Percentiles rank a stretch among this genome's conserved stretches.
phyloP scores from a whole-genome alignment of 83 land plant species.

The Thuja plicata region DNA sequence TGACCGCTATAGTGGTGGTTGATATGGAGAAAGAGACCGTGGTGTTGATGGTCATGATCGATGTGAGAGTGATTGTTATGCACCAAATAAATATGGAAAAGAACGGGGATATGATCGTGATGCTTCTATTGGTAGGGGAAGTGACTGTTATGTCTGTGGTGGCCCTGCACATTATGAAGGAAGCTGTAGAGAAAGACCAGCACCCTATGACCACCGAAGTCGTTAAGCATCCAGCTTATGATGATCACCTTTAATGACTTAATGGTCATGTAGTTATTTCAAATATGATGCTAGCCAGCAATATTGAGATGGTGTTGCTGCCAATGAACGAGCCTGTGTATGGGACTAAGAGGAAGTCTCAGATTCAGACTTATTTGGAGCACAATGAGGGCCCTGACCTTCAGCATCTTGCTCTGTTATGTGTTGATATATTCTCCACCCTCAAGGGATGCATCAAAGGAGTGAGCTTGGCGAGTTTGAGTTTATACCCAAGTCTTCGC shows the following conservation, averaged over 20 bases:
- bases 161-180: slow-evolving; percentile 37
- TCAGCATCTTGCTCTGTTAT: slow-evolving; percentile 83
- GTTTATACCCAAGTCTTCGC: too few relatives aligned
- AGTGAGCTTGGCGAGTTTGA: slow-evolving; percentile 64
- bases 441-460: slow-evolving; percentile 72
- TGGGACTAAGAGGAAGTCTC: slow-evolving; percentile 88
- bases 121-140: slow-evolving; percentile 28
- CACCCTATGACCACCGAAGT: too few relatives aligned
- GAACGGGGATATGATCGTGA: slow-evolving; percentile 57
- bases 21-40: slow-evolving; percentile 19
- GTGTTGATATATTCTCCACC: slow-evolving; percentile 73
- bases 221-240: too few relatives aligned
- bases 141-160: slow-evolving; percentile 36
- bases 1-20: slow-evolving; percentile 49
- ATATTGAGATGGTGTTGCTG: slow-evolving; percentile 83
- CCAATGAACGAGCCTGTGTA: slow-evolving; percentile 89
- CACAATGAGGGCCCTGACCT: slow-evolving; percentile 91
- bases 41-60: slow-evolving; percentile 37
- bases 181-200: background rate
- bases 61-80: slow-evolving; percentile 25
- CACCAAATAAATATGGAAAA: slow-evolving; percentile 51
- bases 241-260: too few relatives aligned
- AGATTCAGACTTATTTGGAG: slow-evolving; percentile 94
- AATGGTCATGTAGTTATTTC: too few relatives aligned
- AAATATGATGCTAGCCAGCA: slow-evolving; percentile 75